Base-by-base conservation (phyloP, 345 rosid genomes). In the Pistacia vera region DNA sequence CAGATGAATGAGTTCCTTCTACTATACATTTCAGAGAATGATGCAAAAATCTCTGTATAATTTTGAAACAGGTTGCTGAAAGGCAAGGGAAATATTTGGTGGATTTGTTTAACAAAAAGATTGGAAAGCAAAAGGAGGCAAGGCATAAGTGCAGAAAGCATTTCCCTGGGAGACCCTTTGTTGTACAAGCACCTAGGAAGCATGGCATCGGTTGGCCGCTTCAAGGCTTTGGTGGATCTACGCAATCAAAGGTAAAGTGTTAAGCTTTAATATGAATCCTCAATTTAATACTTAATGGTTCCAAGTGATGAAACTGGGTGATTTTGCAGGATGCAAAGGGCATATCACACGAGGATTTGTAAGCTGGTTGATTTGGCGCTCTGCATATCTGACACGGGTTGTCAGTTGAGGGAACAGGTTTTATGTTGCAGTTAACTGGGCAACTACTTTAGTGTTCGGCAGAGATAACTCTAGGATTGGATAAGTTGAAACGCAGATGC, bases 381-480 rank as follows among this genome's bases (percentile, higher is more conserved):
- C 90, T 8, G 97, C 97, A 10, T 87, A 91, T 67, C 89, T 91
- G 60, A 90, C 92, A 2, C 86, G 97, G 0, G 94, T 92, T 10
- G 72, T 92, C 5, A 90, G 94, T 73, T 92, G 97, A 92, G 86
- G 94, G 83, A 92, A 92, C 81, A 78, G 91, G 82, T 81, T 92
- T 69, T 90, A 90, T 16, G 92, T 90, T 70, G 91, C 88, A 0
- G 82, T 92, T 67, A 92, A 92, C 82, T 92, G 94, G 94, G 89
- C 91, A 2, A 91, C 93, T 11, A 91, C 93, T 11, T 33, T 91
- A 12, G 91, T 88, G n/a, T 91, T 91, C 48, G 97, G 97, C 52
- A 86, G 93, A 65, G 94, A 92, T 20, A 91, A 79, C 70, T 82
- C 92, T 63, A 83, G 92, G 71, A 90, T 91, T 33, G 90, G 94